These are phyloP conservation scores for Arctium minus DNA, from an alignment of 129 eudicot genomes.

Conservation along the genomic window DNA sequence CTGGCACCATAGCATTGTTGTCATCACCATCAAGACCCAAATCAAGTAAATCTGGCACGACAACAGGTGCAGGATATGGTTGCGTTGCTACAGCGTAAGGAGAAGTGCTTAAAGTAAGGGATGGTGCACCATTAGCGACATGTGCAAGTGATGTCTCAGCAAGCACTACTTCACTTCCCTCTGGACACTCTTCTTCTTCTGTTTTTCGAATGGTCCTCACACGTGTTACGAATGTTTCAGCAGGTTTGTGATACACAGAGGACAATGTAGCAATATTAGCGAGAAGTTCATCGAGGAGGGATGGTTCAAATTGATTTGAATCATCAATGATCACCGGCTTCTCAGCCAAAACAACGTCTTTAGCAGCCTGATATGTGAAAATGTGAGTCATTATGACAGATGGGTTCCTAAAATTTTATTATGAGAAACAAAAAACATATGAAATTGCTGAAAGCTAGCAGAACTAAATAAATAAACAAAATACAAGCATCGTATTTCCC, in stretches of 20 bases:
- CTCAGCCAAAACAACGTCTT: conserved; percentile 79
- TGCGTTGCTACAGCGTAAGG: conserved; percentile 33
- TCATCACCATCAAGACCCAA: conserved; percentile 33
- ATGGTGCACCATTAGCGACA: conserved; percentile 43
- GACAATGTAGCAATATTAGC: conserved; percentile 80
- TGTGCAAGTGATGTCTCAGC: conserved; percentile 50
- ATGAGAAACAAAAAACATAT: background rate
- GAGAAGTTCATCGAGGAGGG: conserved; percentile 77
- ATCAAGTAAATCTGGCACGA: conserved; percentile 75
- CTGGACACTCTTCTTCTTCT: conserved; percentile 74
- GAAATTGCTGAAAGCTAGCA: background rate
- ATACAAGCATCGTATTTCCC: background rate
- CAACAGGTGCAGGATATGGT: conserved; percentile 33
- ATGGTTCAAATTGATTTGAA: conserved; percentile 69
- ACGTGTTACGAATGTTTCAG: conserved; percentile 79
- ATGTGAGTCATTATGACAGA: background rate
- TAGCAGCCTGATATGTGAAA: conserved; percentile 61
- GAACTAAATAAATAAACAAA: background rate
- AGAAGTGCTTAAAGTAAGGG: conserved; percentile 38
- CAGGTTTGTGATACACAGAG: conserved; percentile 86
- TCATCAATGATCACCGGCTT: conserved; percentile 81
- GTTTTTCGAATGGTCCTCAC: conserved; percentile 59
- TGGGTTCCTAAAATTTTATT: background rate
- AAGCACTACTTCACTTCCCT: conserved; percentile 55
- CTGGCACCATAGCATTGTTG: conserved; percentile 48